Conservation (phyloP, 106 monocot species). For the Dendrobium chrysotoxum region DNA sequence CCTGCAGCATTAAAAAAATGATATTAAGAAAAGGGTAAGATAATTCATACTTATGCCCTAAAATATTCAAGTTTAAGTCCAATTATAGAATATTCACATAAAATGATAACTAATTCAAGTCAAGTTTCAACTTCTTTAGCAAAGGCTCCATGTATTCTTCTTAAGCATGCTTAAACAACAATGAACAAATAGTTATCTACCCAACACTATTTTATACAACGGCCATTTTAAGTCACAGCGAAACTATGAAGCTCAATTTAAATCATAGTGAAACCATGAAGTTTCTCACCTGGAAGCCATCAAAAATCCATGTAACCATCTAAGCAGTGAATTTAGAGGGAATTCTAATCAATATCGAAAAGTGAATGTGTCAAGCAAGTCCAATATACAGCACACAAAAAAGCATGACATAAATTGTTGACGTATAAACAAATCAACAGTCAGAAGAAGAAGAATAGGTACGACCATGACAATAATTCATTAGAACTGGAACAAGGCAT, state of each 20-base stretch:
- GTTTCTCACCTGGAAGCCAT: neutral
- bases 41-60: neutral
- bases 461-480: neutral
- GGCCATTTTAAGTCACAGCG: neutral
- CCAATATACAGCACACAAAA: neutral
- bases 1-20: conserved; percentile 31
- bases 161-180: neutral
- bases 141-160: neutral
- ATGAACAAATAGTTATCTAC: neutral
- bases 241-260: neutral
- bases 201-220: neutral
- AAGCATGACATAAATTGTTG: neutral
- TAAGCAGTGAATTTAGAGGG: neutral
- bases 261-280: neutral
- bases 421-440: neutral
- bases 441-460: neutral
- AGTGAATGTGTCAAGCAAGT: neutral
- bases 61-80: neutral
- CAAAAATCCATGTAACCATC: neutral
- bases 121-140: neutral
- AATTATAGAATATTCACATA: neutral
- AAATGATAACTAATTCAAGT: neutral
- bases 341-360: neutral
- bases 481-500: neutral
- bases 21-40: neutral